Conservation (phyloP, 1,284 basidiomycete species). For the Melampsora occidentalis region DNA sequence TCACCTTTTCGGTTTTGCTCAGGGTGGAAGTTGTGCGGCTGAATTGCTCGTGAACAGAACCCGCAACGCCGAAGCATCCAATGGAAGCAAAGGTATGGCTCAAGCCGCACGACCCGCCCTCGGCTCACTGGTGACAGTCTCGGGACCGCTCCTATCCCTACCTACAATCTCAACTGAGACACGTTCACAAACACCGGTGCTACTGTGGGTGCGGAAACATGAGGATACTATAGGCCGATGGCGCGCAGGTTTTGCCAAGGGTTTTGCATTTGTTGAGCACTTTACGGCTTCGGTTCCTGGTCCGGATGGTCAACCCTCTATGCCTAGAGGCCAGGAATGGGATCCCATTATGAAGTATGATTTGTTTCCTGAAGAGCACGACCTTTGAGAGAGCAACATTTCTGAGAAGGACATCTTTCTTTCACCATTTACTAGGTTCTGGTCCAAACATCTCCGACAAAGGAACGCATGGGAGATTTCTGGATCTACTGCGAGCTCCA, state of each 20-base stretch:
- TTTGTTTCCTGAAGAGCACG: not conserved
- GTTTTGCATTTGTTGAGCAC: conserved; percentile 18
- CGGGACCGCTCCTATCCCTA: conserved; percentile 70
- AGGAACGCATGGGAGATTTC: conserved; percentile 44
- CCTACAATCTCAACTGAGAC: conserved; percentile 60
- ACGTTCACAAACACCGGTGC: conserved; percentile 63
- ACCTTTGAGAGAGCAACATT: not conserved
- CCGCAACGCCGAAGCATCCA: conserved; percentile 50
- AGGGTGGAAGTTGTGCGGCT: conserved; percentile 75
- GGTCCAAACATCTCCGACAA: conserved; percentile 44
- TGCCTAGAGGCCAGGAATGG: conserved; percentile 36
- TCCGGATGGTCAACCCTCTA: conserved; percentile 6
- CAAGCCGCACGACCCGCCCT: conserved; percentile 52
- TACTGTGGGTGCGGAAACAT: conserved; percentile 28
- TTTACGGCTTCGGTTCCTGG: conserved; percentile 2
- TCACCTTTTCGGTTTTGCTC: conserved; percentile 84
- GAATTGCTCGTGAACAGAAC: conserved; percentile 65
- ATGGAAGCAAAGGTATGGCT: not conserved
- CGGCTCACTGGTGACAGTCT: conserved; percentile 68
- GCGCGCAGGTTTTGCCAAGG: conserved; percentile 14
- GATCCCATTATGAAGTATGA: conserved; percentile 35
- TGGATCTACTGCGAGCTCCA: conserved; percentile 11
- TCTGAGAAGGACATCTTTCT: not conserved
- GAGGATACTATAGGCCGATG: conserved; percentile 19
- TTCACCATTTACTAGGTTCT: conserved; percentile 39